phyloP scores from a whole-genome alignment of 176 grass and related monocot genomes.

The Tillandsia fasciculata region DNA sequence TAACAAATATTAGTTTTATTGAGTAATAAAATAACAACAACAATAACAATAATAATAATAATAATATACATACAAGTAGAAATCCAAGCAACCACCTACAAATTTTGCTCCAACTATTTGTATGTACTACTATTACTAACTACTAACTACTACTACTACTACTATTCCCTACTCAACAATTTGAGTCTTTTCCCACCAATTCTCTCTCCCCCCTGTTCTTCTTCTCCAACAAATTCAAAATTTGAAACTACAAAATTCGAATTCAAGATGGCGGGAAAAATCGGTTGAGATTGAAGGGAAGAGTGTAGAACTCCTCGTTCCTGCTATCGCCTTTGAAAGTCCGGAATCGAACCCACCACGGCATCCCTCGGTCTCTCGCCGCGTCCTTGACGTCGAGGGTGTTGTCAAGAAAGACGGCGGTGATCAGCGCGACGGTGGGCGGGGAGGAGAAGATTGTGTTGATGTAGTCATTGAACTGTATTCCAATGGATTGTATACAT shows the following conservation, averaged over 20 bases:
- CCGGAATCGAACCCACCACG: constrained; percentile 78
- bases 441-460: constrained; percentile 98
- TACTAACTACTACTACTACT: constrained; percentile 11
- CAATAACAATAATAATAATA: too few species aligned
- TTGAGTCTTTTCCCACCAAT: constrained; percentile 25
- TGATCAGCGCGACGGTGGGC: constrained; percentile 70
- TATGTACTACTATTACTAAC: constrained; percentile 2
- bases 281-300: constrained; percentile 93
- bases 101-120: not conserved
- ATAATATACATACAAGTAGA: constrained; percentile 12
- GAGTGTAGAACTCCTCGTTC: constrained; percentile 97
- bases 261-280: constrained; percentile 82
- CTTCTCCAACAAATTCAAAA: not conserved
- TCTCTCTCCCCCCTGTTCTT: not conserved
- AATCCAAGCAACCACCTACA: constrained; percentile 9
- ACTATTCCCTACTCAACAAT: constrained; percentile 30
- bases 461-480: constrained; percentile 99
- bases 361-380: constrained; percentile 68
- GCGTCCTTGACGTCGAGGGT: constrained; percentile 71
- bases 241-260: not conserved
- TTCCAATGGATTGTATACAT: not conserved
- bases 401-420: constrained; percentile 88
- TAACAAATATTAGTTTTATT: too few species aligned
- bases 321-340: constrained; percentile 85
- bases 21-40: not conserved